Base-by-base conservation (phyloP, 495 filamentous ascomycete species). In the Lophiotrema nucula region DNA sequence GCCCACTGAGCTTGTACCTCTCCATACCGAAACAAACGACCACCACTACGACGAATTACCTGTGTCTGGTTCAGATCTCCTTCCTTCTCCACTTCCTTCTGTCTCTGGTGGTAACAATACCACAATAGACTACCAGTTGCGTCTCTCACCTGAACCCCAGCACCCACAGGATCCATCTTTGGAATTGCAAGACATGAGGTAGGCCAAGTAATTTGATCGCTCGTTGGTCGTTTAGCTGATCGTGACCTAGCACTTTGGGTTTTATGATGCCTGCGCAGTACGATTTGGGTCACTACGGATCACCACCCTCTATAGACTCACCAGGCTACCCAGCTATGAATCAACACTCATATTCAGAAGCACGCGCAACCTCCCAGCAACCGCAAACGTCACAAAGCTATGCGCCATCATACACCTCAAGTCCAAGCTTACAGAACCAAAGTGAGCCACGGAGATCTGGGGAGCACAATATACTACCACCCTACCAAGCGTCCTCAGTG, bases 181-280 rank as follows among this genome's bases (percentile, higher is more conserved):
- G 15, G 64, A 63, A 27, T 35, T 63, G 37, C 64, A 63, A 58
- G 59, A 67, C 55, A 67, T 67, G 64, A 67, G 64, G 64, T 63
- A 57, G 23, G 19, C 25, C 31, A 43, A 8, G 10, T 43, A 11
- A 16, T 38, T 42, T 15, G 8, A 39, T 11, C 13, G 4, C 27
- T 3, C 24, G 18, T 53, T 23, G 12, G 26, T 8, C 42, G 19
- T 16, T 16, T 3, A 44, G 27, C 52, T 65, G 22, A 62, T 16
- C 15, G 16, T 22, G 15, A 28, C 4, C 3, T 37, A 67, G 64
- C 59, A 56, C 54, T 35, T 53, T 67, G 59, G 58, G 46, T 21
- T 62, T 63, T 39, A 62, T 63, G 60, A 53, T 58, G 53, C 64
- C 64, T 41, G 55, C 59, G 50, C 64, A 58, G 31, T 67, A 62